Base-by-base conservation (phyloP, 2,329 filamentous ascomycete species). In the Ophidiomyces ophidiicola region DNA sequence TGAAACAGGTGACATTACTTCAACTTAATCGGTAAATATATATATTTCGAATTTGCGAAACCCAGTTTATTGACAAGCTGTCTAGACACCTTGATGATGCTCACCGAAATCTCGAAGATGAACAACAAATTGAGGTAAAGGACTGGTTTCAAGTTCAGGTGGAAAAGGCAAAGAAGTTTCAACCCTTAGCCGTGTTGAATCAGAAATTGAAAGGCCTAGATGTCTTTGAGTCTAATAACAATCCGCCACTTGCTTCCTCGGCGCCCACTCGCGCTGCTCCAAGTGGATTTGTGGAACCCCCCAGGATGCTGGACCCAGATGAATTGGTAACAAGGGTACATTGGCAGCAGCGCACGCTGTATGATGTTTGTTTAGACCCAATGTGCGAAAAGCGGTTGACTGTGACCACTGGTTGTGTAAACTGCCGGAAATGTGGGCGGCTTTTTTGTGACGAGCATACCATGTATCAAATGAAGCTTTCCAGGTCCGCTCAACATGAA, bases 391-490 rank as follows among this genome's bases (percentile, higher is more conserved):
- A 82, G 58, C 73, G 78, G 18, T 65, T 98, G 4, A 86, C 85
- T 0, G 72, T 80, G 2, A 71, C 82, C 5, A 87, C 82, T 52
- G 85, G 86, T 12, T 86, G 72, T 52, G 78, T 98, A 52, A 94
- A 98, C 58, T 98, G 90, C 60, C 74, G 90, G 46, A 85, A 87
- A 46, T 98, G 90, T 53, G 90, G 90, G 5, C 80, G 80, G 50
- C 65, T 98, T 28, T 98, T 96, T 57, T 98, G 90, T 60, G 90
- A 96, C 55, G 83, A 88, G 50, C 90, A 98, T 58, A 96, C 90
- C 37, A 94, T 98, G 87, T 98, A 96, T 56, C 88, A 98, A 65
- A 96, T 96, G 82, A 94, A 92, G 67, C 70, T 98, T 7, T 94
- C 87, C 6, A 72, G 87, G 39, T 81, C 86, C 20, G 90, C 90